Evolutionary conservation across 805 yeast genomes (phyloP).

Genomic region (Wickerhamomyces ciferrii): DNA sequence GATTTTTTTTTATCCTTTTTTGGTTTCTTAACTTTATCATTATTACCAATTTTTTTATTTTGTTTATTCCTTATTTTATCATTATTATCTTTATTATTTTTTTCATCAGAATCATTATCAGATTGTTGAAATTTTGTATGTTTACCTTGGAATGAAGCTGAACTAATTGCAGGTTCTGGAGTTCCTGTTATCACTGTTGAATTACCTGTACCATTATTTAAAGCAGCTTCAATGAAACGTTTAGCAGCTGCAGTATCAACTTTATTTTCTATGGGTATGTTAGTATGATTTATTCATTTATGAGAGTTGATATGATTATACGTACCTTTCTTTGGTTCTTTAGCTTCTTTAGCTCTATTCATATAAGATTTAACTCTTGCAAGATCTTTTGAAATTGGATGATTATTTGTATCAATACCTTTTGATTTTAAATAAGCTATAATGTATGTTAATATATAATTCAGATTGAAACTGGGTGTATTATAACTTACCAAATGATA

Average conservation of each 20-base stretch:
- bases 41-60: not conserved
- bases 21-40: not conserved
- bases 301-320: not conserved
- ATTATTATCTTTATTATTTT: conserved; percentile 2
- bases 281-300: not conserved
- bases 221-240: conserved; percentile 39
- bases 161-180: conserved; percentile 46
- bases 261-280: conserved; percentile 10
- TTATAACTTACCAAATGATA: conserved; percentile 36
- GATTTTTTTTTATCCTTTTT: not conserved
- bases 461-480: not conserved
- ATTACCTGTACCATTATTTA: conserved; percentile 26
- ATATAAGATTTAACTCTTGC: conserved; percentile 64
- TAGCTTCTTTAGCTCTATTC: conserved; percentile 38
- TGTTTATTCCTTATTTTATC: not conserved
- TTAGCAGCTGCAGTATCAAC: conserved; percentile 37
- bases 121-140: conserved; percentile 43
- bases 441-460: not conserved
- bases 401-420: conserved; percentile 51
- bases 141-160: conserved; percentile 44
- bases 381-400: conserved; percentile 64
- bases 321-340: conserved; percentile 14
- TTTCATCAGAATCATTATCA: conserved; percentile 8
- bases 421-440: conserved; percentile 47
- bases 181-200: conserved; percentile 13